These are phyloP conservation scores for Diplotaxis tenuifolia DNA, from an alignment of 345 rosid species.

Conservation along the genomic window DNA sequence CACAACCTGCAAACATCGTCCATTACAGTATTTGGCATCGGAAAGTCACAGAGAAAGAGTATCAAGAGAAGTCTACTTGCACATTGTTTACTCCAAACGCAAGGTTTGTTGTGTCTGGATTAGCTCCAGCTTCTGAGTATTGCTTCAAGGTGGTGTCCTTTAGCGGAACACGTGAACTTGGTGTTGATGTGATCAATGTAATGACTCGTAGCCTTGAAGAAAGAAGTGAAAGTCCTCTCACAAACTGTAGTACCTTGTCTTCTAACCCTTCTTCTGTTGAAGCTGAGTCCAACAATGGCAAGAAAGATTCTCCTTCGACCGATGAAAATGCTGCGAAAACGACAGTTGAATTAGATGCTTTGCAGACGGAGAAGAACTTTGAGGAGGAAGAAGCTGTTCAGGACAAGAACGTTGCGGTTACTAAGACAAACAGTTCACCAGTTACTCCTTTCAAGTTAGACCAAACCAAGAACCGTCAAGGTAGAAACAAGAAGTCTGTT, in stretches of 20 bases:
- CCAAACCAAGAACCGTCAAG: conserved; percentile 56
- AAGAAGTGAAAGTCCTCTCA: conserved; percentile 91
- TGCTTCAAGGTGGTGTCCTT: conserved; percentile 60
- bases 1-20: conserved; percentile 41
- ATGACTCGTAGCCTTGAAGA: conserved; percentile 42
- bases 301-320: conserved; percentile 8
- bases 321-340: conserved; percentile 21
- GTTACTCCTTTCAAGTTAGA: conserved; percentile 78
- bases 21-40: conserved; percentile 85
- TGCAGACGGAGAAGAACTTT: conserved; percentile 11
- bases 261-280: conserved; percentile 85
- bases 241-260: conserved; percentile 79
- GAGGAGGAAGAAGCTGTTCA: conserved; percentile 23
- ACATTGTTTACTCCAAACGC: conserved; percentile 54
- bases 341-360: conserved; percentile 13
- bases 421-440: conserved; percentile 46
- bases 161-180: conserved; percentile 49
- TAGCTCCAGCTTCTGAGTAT: conserved; percentile 67
- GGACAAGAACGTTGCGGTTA: conserved; percentile 27
- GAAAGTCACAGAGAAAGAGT: conserved; percentile 47
- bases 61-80: conserved; percentile 69
- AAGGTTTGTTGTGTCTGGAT: conserved; percentile 62
- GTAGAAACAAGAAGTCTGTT: conserved; percentile 52
- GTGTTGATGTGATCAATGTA: conserved; percentile 50
- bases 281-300: conserved; percentile 70